These are phyloP conservation scores for Globisporangium spinosum DNA, from an alignment of 352 stramenopile species.

Conservation along the genomic window DNA sequence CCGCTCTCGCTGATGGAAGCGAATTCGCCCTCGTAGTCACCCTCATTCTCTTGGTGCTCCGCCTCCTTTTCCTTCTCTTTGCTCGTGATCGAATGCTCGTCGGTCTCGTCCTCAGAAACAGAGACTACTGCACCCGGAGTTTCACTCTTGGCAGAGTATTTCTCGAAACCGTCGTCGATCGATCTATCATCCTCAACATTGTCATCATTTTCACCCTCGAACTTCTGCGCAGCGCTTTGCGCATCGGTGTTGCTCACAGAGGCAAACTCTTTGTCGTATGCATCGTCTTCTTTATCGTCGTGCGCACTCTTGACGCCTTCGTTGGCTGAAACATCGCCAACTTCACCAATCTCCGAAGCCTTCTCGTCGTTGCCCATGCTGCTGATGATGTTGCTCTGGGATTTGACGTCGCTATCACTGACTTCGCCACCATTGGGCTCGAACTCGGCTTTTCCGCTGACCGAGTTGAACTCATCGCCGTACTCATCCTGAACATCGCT, in stretches of 20 bases:
- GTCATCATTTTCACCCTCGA: not conserved
- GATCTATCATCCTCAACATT: not conserved
- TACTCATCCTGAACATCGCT: conserved; percentile 20
- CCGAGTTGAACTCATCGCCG: conserved; percentile 43
- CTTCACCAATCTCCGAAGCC: conserved; percentile 1
- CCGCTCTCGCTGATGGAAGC: conserved; percentile 14
- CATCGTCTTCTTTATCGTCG: not conserved
- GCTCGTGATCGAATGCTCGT: not conserved
- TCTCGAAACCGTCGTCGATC: conserved; percentile 1
- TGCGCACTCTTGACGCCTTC: conserved; percentile 4
- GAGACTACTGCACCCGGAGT: not conserved
- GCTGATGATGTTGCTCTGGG: not conserved
- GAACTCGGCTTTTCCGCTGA: conserved; percentile 20
- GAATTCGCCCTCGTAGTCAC: conserved; percentile 20
- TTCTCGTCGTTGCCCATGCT: conserved; percentile 10
- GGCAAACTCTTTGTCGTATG: conserved; percentile 17
- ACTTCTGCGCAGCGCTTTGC: not conserved
- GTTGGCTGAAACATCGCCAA: not conserved
- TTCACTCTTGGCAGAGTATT: conserved; percentile 8
- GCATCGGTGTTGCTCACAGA: conserved; percentile 4
- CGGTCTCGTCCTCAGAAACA: not conserved
- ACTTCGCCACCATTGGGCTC: not conserved
- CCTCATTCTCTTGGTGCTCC: conserved; percentile 5
- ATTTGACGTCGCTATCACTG: conserved; percentile 6
- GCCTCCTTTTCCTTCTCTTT: not conserved